Evolutionary conservation across 2,329 filamentous ascomycete species (phyloP), one percentile per base, ranked within the genome.

Genomic region (Cordyceps javanica): DNA sequence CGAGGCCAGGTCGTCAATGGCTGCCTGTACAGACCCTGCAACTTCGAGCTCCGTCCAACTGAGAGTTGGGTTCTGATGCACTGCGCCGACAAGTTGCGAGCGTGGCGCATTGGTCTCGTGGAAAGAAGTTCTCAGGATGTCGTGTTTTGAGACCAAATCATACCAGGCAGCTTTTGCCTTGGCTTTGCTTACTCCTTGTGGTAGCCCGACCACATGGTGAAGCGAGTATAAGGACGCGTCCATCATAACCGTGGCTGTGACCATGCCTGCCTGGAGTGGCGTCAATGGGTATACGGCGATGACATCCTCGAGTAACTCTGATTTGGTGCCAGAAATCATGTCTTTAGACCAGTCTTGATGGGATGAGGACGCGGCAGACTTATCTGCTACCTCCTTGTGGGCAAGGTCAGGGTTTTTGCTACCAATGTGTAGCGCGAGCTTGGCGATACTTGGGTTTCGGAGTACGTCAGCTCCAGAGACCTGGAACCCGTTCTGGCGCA

Each of bases 381-480:
- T n/a, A n/a, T n/a, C n/a, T n/a, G n/a, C n/a, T n/a, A n/a, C n/a
- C n/a, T n/a, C n/a, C n/a, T n/a, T n/a, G n/a, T n/a, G n/a, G n/a
- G n/a, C n/a, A n/a, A n/a, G n/a, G n/a, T n/a, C n/a, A n/a, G n/a
- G n/a, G 19, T 19, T 38, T 50, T 10, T 25, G 46, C 13, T 50
- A n/a, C n/a, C 30, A 38, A 50, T 50, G 25, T 50, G 23, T 19
- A 19, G 21, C 9, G 30, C 59, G 39, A 71, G 59, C 2, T 66
- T 62, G 7, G 63, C 67, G 8, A 71, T 61, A 14, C 67, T 67
- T 8, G 69, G 62, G 55, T 67, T 66, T 7, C 69, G 66, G 63
- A 73, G 68, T 4, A 72, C 62, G 58, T 71, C 69, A 8, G 70
- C 65, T 8, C 70, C 70, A 1, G 70, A 68, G n/a, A 65, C 64